Evolutionary conservation across 768 basidiomycete genomes (phyloP), one percentile per base, ranked within the genome.

Genomic region (Mycena floridula): DNA sequence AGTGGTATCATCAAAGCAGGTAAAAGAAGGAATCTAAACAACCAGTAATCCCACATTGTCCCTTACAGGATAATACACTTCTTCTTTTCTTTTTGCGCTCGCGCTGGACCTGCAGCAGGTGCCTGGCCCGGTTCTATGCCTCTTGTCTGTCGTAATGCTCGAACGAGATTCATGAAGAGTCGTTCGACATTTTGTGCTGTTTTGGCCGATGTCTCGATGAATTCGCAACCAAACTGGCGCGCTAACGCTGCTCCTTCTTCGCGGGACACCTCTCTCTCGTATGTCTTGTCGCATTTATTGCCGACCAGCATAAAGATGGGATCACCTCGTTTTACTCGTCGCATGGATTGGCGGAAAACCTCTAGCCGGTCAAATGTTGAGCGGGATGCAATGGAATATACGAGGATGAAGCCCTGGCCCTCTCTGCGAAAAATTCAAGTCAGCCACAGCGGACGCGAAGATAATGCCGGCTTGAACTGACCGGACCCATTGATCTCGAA

Each of bases 401-500:
- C 93, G 38, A 97, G 79, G 54, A 97, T 86, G 64, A 97, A 95
- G n/a, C 92, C 93, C 70, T 95, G 92, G 50, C 94, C 94, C 65
- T 97, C 93, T 23, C 93, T 95, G 58, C 20, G 44, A 39, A 21
- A 42, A 37, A 37, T 13, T 42, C 45, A 25, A 50, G 44, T 53
- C 22, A 48, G 48, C 38, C 15, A 9, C 28, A 32, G 28, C 28
- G 16, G 16, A 16, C 28, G 16, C 9, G 9, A 9, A 9, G 28
- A 16, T 9, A 32, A 9, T 45, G 36, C 42, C 18, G 39, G 38
- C 25, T 37, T 44, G 40, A 45, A 74, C 85, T 65, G 49, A 95
- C 93, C 93, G 82, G 55, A 96, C 91, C 93, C 93, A 97, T 65
- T 97, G 94, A 72, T 96, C 92, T 54, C 93, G 84, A 52, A 97